Evolutionary conservation across 1,284 basidiomycete genomes (phyloP).

Genomic region (Schizophyllum commune): DNA sequence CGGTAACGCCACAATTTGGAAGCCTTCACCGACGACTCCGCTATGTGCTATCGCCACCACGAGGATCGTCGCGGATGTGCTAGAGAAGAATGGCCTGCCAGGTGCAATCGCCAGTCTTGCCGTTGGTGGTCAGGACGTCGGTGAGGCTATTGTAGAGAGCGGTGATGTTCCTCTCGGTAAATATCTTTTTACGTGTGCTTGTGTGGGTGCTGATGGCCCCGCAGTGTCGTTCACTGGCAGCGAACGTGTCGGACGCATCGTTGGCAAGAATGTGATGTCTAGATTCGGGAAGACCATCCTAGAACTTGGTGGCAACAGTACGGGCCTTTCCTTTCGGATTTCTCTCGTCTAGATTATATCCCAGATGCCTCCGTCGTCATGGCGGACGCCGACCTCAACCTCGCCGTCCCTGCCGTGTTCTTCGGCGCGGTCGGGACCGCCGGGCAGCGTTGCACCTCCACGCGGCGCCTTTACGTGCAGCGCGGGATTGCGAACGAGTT

Average conservation of each 20-base stretch:
- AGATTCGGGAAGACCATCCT: conserved; percentile 82
- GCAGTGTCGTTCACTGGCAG: conserved; percentile 91
- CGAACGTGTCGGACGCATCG: conserved; percentile 78
- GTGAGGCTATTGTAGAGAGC: conserved; percentile 72
- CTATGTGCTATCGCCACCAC: conserved; percentile 85
- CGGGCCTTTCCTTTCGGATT: conserved; percentile 12
- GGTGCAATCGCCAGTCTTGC: conserved; percentile 80
- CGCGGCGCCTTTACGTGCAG: conserved; percentile 85
- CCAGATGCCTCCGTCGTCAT: conserved; percentile 77
- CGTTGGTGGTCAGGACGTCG: conserved; percentile 77
- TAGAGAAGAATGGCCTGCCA: conserved; percentile 77
- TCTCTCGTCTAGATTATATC: conserved; percentile 10
- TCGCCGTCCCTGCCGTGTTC: conserved; percentile 85
- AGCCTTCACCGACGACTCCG: conserved; percentile 86
- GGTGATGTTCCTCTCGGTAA: conserved; percentile 68
- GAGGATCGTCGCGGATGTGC: conserved; percentile 72
- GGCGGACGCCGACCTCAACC: conserved; percentile 85
- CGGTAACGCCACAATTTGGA: conserved; percentile 93
- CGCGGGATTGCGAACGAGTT: conserved; percentile 71
- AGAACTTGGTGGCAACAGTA: conserved; percentile 94
- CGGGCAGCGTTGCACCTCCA: conserved; percentile 93
- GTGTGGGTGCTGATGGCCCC: conserved; percentile 2
- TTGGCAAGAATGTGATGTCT: conserved; percentile 75
- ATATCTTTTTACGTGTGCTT: conserved; percentile 5
- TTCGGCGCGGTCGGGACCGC: conserved; percentile 95